These are phyloP conservation scores for Lophiostoma macrostomum DNA, from an alignment of 495 filamentous ascomycete species.

Conservation along the genomic window DNA sequence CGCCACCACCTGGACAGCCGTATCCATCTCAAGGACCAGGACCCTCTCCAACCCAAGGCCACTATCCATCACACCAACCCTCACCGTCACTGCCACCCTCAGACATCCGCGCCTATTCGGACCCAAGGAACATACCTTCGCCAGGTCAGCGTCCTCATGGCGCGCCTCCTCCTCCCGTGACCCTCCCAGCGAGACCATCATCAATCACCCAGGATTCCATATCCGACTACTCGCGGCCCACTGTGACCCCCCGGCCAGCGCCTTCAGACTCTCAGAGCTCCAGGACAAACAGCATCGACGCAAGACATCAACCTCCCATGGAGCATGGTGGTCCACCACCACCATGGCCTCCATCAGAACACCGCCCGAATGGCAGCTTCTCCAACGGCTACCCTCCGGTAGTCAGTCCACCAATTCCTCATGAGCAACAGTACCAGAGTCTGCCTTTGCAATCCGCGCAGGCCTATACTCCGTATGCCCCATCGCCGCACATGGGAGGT, in stretches of 20 bases:
- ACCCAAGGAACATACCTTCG: slow-evolving; percentile 26
- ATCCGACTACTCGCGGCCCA: slow-evolving; percentile 17
- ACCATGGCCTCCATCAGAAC: slow-evolving; percentile 16
- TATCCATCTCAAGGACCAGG: slow-evolving; percentile 13
- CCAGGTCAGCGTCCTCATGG: slow-evolving; percentile 25
- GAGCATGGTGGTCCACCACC: slow-evolving; percentile 24
- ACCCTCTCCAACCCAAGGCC: no score
- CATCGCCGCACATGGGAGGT: slow-evolving; percentile 5
- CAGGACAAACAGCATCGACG: slow-evolving; percentile 23
- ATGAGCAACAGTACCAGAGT: slow-evolving; percentile 22
- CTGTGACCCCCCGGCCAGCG: slow-evolving; percentile 15
- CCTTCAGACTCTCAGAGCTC: slow-evolving; percentile 14
- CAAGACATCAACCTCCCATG: slow-evolving; percentile 15
- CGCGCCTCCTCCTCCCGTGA: slow-evolving; percentile 20
- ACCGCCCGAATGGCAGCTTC: slow-evolving; percentile 22
- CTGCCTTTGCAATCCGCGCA: slow-evolving; percentile 12
- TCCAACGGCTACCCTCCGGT: slow-evolving; percentile 21
- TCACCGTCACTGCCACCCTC: slow-evolving; percentile 23
- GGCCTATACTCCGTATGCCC: neutral
- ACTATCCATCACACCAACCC: slow-evolving; percentile 7
- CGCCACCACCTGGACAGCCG: slow-evolving; percentile 17
- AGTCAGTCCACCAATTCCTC: slow-evolving; percentile 3
- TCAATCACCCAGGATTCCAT: slow-evolving; percentile 22
- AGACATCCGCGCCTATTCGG: slow-evolving; percentile 20
- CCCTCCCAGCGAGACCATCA: slow-evolving; percentile 27